A percentile compares a stretch with the other conserved stretches of the same genome.
Conservation (phyloP, 2,329 filamentous ascomycete species). For the Hymenoscyphus scutula region DNA sequence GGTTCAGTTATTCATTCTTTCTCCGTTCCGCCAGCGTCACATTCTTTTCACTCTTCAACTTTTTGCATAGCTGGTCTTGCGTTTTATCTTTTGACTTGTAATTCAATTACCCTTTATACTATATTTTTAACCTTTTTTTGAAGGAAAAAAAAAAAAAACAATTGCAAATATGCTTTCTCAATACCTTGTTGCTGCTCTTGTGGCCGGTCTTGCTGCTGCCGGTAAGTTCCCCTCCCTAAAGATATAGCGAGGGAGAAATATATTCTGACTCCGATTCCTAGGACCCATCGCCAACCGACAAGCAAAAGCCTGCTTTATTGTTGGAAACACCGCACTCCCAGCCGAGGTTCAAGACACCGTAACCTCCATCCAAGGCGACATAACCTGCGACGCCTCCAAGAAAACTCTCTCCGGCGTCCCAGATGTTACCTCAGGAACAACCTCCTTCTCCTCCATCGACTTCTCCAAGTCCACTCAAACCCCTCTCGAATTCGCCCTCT, state of each 20-base stretch:
- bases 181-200: slow-evolving; percentile 7
- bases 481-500: slow-evolving; percentile 54
- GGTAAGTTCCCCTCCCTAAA: neutral
- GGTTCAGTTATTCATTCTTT: neutral
- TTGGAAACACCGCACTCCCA: slow-evolving; percentile 51
- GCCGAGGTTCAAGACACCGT: slow-evolving; percentile 47
- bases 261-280: neutral
- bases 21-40: neutral
- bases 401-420: slow-evolving; percentile 54
- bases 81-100: neutral
- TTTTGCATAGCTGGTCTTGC: slow-evolving; percentile 12
- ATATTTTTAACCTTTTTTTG: slow-evolving; percentile 3
- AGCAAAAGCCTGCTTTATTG: slow-evolving; percentile 49
- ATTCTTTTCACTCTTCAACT: slow-evolving; percentile 5
- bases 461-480: slow-evolving; percentile 49
- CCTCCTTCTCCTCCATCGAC: slow-evolving; percentile 54
- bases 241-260: neutral
- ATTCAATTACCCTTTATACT: neutral
- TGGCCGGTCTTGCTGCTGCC: slow-evolving; percentile 6
- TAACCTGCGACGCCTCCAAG: slow-evolving; percentile 49
- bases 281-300: slow-evolving; percentile 12
- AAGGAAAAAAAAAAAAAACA: neutral
- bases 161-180: slow-evolving; percentile 8
- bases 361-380: slow-evolving; percentile 40
- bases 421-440: slow-evolving; percentile 51